Percentiles rank a stretch among this genome's conserved stretches.
phyloP scores from a whole-genome alignment of 1,139 yeast species.

The Protomyces inouyei region DNA sequence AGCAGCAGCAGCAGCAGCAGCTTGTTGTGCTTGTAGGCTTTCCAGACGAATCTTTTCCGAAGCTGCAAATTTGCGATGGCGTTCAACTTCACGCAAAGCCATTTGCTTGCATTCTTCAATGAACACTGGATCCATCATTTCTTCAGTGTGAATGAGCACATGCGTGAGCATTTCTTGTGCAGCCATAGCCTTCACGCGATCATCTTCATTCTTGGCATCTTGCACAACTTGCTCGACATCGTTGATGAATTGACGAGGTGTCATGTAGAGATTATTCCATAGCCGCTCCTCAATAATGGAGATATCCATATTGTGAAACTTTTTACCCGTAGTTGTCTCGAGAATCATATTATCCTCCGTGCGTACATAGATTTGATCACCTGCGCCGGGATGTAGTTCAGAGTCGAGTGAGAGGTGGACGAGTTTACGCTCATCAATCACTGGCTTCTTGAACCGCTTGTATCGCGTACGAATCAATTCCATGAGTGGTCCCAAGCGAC shows the following conservation, averaged over 20 bases:
- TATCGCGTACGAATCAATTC: conserved; percentile 81
- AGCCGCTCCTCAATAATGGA: conserved; percentile 90
- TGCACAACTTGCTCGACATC: conserved; percentile 79
- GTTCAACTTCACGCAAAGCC: conserved; percentile 59
- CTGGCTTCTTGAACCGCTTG: conserved; percentile 84
- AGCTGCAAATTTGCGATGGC: conserved; percentile 43
- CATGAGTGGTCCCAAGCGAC: conserved; percentile 81
- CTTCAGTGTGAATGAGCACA: conserved; percentile 93
- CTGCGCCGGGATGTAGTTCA: conserved; percentile 30
- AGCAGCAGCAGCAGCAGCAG: conserved; percentile 7
- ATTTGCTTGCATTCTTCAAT: conserved; percentile 70
- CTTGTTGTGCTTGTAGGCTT: conserved; percentile 32
- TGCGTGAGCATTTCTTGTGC: conserved; percentile 96
- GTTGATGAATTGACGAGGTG: conserved; percentile 79
- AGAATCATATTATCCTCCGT: conserved; percentile 69
- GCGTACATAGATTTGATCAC: conserved; percentile 50
- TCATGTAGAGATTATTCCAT: conserved; percentile 95
- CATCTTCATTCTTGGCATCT: conserved; percentile 66
- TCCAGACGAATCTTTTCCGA: conserved; percentile 20
- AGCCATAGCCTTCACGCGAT: conserved; percentile 39
- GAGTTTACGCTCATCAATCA: conserved; percentile 42
- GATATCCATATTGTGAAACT: conserved; percentile 79
- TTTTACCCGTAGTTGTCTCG: conserved; percentile 68
- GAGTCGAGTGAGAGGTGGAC: conserved; percentile 24
- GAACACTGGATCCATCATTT: conserved; percentile 61